These are phyloP conservation scores for Beauveria sp. DNA, from an alignment of 2,329 filamentous ascomycete species.

Conservation along the genomic window DNA sequence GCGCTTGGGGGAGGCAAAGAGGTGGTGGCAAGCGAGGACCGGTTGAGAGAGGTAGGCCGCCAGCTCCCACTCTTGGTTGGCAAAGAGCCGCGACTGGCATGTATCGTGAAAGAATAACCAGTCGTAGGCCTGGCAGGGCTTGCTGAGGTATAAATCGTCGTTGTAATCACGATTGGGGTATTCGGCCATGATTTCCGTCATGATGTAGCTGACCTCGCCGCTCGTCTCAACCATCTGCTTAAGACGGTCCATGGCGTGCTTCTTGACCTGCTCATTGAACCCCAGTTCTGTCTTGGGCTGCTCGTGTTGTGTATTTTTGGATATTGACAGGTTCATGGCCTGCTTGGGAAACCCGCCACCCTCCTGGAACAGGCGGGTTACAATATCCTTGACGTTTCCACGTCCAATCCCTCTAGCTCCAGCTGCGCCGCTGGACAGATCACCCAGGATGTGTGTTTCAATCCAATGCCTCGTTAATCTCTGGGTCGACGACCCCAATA, in stretches of 20 bases:
- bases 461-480: constrained; percentile 69
- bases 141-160: constrained; percentile 84
- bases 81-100: constrained; percentile 69
- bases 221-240: constrained; percentile 71
- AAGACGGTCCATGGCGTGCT: constrained; percentile 62
- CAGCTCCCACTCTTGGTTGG: constrained; percentile 90
- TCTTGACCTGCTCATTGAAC: constrained; percentile 66
- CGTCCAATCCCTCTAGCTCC: constrained; percentile 64
- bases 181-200: constrained; percentile 75
- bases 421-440: constrained; percentile 62
- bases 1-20: constrained; percentile 71
- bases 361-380: constrained; percentile 70
- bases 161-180: constrained; percentile 87
- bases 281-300: constrained; percentile 55
- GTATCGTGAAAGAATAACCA: constrained; percentile 93
- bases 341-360: constrained; percentile 68
- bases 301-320: constrained; percentile 41
- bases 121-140: constrained; percentile 81
- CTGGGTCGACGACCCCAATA: constrained; percentile 27
- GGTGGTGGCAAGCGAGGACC: constrained; percentile 79
- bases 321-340: constrained; percentile 29
- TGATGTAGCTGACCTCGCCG: constrained; percentile 70
- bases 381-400: constrained; percentile 66
- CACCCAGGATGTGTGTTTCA: constrained; percentile 61
- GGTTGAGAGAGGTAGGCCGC: constrained; percentile 80